Conservation (phyloP, 371 early-diverging fungal species). For the Mortierella sp. region DNA sequence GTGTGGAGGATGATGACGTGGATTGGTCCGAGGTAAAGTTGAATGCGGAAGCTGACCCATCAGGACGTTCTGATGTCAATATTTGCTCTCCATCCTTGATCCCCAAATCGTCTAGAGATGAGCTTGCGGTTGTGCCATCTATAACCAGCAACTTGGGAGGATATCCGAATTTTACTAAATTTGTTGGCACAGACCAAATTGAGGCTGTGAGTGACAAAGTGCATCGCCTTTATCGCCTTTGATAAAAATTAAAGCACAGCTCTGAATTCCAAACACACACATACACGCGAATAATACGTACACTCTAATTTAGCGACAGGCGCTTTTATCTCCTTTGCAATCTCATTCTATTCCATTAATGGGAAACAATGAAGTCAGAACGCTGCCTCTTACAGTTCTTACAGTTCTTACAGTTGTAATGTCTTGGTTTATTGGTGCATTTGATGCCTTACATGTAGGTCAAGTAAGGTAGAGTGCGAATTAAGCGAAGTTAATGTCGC, state of each 20-base stretch:
- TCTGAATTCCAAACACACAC: background rate
- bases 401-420: background rate
- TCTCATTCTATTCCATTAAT: slow-evolving; percentile 21
- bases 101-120: slow-evolving; percentile 28
- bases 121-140: slow-evolving; percentile 16
- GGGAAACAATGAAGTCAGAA: background rate
- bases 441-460: slow-evolving; percentile 32
- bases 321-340: slow-evolving; percentile 28
- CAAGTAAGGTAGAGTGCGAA: slow-evolving; percentile 46
- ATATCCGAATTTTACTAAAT: slow-evolving; percentile 45
- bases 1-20: background rate
- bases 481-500: slow-evolving; percentile 50
- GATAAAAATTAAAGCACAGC: background rate
- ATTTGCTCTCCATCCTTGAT: slow-evolving; percentile 54
- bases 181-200: background rate
- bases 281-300: background rate
- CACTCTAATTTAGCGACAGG: slow-evolving; percentile 33
- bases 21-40: slow-evolving; percentile 7
- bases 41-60: slow-evolving; percentile 15
- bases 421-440: background rate
- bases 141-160: slow-evolving; percentile 41
- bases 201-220: background rate
- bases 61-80: slow-evolving; percentile 36
- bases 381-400: background rate
- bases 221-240: background rate